A percentile compares a stretch with the other conserved stretches of the same genome.
phyloP scores from a whole-genome alignment of 768 basidiomycete species.

The Asterophora lycoperdoides region DNA sequence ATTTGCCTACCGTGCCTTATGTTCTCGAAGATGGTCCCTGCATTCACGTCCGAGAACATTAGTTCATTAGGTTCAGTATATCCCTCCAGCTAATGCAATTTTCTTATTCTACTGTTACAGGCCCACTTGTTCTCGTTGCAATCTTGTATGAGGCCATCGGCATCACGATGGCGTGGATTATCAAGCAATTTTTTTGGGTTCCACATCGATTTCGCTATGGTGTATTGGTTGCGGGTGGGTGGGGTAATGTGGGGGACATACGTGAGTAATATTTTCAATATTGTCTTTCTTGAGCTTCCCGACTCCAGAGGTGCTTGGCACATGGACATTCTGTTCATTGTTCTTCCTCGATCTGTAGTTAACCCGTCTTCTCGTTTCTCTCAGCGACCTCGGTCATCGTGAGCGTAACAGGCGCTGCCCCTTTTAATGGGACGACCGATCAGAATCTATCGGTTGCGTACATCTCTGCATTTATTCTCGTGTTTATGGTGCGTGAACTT shows the following conservation, averaged over 20 bases:
- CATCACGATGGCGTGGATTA: constrained; percentile 46
- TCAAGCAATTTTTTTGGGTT: constrained; percentile 67
- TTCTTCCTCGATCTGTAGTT: neutral
- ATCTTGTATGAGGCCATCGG: constrained; percentile 58
- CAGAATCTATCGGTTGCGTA: constrained; percentile 64
- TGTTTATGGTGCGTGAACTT: constrained; percentile 46
- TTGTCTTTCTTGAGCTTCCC: too few relatives aligned
- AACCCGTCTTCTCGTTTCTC: neutral
- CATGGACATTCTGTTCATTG: neutral
- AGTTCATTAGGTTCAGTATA: constrained; percentile 40
- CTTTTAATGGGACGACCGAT: constrained; percentile 57
- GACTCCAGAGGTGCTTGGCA: too few relatives aligned
- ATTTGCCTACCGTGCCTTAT: constrained; percentile 59
- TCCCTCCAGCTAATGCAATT: neutral
- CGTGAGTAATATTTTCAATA: constrained; percentile 44
- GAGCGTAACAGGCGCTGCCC: constrained; percentile 55
- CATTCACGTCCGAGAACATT: constrained; percentile 57
- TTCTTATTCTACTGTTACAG: constrained; percentile 32
- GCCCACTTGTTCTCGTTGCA: constrained; percentile 60
- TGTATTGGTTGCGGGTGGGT: constrained; percentile 63
- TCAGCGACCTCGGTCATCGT: constrained; percentile 63
- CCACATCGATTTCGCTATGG: constrained; percentile 75
- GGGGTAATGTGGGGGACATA: constrained; percentile 67
- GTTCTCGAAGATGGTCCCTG: constrained; percentile 70
- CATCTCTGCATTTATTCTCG: constrained; percentile 55